Conservation (phyloP, 2,329 filamentous ascomycete species). For the Pyrenophora seminiperda region DNA sequence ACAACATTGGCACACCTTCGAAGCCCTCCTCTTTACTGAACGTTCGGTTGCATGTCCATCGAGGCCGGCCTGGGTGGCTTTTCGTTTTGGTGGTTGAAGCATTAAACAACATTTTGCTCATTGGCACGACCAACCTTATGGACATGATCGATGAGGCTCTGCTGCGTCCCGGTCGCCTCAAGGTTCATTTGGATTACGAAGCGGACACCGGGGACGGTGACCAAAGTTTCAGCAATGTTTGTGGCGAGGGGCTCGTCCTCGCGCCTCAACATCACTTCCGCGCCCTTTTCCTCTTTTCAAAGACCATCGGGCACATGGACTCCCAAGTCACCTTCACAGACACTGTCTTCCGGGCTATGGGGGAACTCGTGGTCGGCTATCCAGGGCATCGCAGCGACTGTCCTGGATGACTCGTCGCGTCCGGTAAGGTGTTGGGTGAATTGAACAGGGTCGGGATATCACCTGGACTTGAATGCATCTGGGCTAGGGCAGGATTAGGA, state of each 20-base stretch:
- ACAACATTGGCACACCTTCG: constrained; percentile 87
- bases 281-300: constrained; percentile 34
- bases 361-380: constrained; percentile 57
- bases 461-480: too few relatives aligned
- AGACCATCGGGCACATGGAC: constrained; percentile 30
- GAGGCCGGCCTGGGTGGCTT: constrained; percentile 62
- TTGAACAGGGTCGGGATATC: too few relatives aligned
- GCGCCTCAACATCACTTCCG: constrained; percentile 36
- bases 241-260: constrained; percentile 46
- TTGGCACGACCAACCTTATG: constrained; percentile 98
- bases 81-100: constrained; percentile 65
- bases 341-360: constrained; percentile 54
- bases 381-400: constrained; percentile 56
- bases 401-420: too few relatives aligned
- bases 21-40: constrained; percentile 82
- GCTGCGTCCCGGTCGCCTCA: constrained; percentile 86
- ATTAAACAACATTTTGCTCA: constrained; percentile 95
- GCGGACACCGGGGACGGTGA: too few relatives aligned
- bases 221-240: too few relatives aligned
- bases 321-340: constrained; percentile 31
- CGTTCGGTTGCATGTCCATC: constrained; percentile 54
- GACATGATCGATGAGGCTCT: constrained; percentile 99
- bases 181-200: constrained; percentile 98
- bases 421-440: too few relatives aligned
- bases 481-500: too few relatives aligned